These are phyloP conservation scores for Cryphonectria nitschkei DNA, from an alignment of 2,329 filamentous ascomycete genomes.

Conservation along the genomic window DNA sequence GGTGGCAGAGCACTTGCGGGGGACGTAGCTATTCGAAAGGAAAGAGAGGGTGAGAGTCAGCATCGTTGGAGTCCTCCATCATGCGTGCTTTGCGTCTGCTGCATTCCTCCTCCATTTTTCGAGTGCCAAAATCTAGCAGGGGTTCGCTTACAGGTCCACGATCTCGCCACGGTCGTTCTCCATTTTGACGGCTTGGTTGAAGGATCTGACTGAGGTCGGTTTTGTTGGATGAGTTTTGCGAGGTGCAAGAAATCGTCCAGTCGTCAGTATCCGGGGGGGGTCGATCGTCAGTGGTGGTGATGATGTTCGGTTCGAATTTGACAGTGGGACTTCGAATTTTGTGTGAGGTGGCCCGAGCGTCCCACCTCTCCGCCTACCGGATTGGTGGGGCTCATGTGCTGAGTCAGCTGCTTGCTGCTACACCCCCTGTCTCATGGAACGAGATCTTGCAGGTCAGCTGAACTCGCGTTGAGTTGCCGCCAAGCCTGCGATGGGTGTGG, in stretches of 20 bases:
- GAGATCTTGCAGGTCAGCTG: constrained; percentile 15
- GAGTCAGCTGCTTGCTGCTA: constrained; percentile 3
- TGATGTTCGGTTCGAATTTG: constrained; percentile 26
- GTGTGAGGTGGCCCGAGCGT: constrained; percentile 28
- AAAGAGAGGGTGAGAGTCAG: constrained; percentile 35
- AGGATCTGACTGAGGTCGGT: constrained; percentile 37
- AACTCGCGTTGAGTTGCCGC: constrained; percentile 22
- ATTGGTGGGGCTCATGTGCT: background rate
- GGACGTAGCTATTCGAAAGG: constrained; percentile 74
- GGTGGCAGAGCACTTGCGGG: constrained; percentile 97
- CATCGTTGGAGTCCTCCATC: constrained; percentile 21
- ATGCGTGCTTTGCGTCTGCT: no score
- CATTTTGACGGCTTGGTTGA: constrained; percentile 69
- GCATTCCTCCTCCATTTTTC: background rate
- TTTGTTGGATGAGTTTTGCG: constrained; percentile 37
- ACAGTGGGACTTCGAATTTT: constrained; percentile 22
- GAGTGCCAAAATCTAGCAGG: constrained; percentile 3
- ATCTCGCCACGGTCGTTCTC: constrained; percentile 98
- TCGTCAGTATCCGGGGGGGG: constrained; percentile 27
- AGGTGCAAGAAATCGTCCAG: constrained; percentile 38
- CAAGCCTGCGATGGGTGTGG: background rate
- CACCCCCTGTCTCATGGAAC: background rate
- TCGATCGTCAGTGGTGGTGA: constrained; percentile 16
- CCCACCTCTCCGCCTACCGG: constrained; percentile 17
- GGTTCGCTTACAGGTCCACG: constrained; percentile 86